Base-by-base conservation (phyloP, 208 protist species). In the Crithidia bombi region DNA sequence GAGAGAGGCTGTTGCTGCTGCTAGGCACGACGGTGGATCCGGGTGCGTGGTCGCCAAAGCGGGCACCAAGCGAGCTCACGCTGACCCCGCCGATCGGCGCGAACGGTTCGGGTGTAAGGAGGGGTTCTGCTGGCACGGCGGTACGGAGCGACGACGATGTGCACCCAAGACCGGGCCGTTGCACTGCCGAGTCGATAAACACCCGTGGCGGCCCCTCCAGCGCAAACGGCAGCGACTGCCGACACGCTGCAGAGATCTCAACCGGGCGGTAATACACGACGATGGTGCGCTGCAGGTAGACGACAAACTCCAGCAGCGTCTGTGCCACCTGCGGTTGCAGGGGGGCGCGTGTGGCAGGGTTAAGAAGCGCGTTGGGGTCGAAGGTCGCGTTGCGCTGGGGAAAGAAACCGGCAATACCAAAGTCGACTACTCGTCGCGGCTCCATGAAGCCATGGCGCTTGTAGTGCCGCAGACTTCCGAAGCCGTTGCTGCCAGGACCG, bases 231-330 rank as follows among this genome's bases (percentile, higher is more conserved):
- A 71, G 26, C 1, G 65, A 33, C 54, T 41, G 30, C 54, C 21
- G 39, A 17, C 54, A 56, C 54, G 3, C n/a, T 23, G 21, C 2
- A 12, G 65, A 26, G 10, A 71, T 21, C 28, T 63, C 65, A 0
- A 71, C 25, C 3, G 62, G 28, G 23, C 61, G 54, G 49, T 75
- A 75, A 51, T 80, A 72, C 3, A 57, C 47, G 11, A 14, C 35
- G 7, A 61, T 41, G 33, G 68, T 68, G 30, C 62, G 61, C 41
- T 72, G 64, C 14, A 80, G 28, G 61, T 73, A 75, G n/a, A 80
- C 35, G 28, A 70, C 63, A 33, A 80, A 59, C 63, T 80, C 75
- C 1, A 80, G 68, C 39, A 80, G 64, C 56, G 54, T 72, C 49
- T 75, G 47, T 33, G 62, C 54, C 23, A 75, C 63, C 28, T 51